Evolutionary conservation across 2,329 filamentous ascomycete genomes (phyloP).

Genomic region (Geosmithia flava): DNA sequence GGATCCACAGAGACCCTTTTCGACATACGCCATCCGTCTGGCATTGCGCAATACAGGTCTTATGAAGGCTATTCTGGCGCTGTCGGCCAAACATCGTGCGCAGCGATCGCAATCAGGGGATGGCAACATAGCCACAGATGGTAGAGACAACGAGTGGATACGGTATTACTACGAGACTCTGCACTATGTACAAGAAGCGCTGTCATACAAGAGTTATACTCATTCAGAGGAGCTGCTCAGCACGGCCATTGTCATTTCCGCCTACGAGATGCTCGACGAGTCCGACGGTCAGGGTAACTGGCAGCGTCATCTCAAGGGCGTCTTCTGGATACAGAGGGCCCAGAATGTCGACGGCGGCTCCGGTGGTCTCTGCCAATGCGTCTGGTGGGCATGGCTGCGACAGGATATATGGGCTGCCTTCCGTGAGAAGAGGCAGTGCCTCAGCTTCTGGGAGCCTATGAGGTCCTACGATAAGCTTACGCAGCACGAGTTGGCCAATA

Average conservation of each 20-base stretch:
- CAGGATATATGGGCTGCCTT: constrained; percentile 54
- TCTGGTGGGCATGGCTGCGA: constrained; percentile 53
- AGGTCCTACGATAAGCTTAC: constrained; percentile 30
- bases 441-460: constrained; percentile 44
- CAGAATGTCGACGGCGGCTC: constrained; percentile 46
- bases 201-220: constrained; percentile 44
- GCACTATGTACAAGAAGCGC: constrained; percentile 46
- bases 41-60: constrained; percentile 34
- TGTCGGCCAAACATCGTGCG: constrained; percentile 21
- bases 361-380: constrained; percentile 38
- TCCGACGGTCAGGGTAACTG: constrained; percentile 34
- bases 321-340: constrained; percentile 51
- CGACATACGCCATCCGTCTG: constrained; percentile 5
- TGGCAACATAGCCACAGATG: not conserved
- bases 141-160: constrained; percentile 18
- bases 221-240: constrained; percentile 44
- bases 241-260: constrained; percentile 47
- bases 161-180: constrained; percentile 53
- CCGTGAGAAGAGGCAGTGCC: constrained; percentile 36
- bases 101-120: not conserved
- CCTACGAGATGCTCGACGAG: constrained; percentile 55
- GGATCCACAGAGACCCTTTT: constrained; percentile 5
- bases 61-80: constrained; percentile 43
- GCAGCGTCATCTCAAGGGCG: constrained; percentile 48
- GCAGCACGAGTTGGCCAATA: constrained; percentile 36